Evolutionary conservation across 2,329 filamentous ascomycete genomes (phyloP).

Genomic region (Epichloe sp.): DNA sequence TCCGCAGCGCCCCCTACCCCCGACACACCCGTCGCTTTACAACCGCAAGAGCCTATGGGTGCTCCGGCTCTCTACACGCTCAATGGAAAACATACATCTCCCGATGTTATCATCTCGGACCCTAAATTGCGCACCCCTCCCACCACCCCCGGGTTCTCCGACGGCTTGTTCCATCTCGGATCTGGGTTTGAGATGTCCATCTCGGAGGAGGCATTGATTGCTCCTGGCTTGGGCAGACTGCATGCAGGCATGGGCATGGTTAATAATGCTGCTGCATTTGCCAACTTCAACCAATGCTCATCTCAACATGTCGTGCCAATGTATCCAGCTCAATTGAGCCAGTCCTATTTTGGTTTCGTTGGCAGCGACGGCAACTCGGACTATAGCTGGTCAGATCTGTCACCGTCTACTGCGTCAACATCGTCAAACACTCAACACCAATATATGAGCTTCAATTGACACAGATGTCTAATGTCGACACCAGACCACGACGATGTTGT

Average conservation of each 20-base stretch:
- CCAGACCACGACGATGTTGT: neutral
- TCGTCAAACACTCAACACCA: slow-evolving; percentile 14
- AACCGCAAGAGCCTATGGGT: slow-evolving; percentile 25
- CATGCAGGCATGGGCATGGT: slow-evolving; percentile 33
- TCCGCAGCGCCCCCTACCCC: slow-evolving; percentile 36
- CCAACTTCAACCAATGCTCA: slow-evolving; percentile 28
- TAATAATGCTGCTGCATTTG: slow-evolving; percentile 25
- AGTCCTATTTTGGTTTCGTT: slow-evolving; percentile 26
- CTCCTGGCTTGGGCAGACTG: slow-evolving; percentile 31
- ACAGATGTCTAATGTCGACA: slow-evolving; percentile 1
- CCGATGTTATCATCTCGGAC: slow-evolving; percentile 23
- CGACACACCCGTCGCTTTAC: slow-evolving; percentile 31
- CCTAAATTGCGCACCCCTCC: slow-evolving; percentile 39
- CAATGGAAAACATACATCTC: slow-evolving; percentile 16
- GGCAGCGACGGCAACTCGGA: slow-evolving; percentile 26
- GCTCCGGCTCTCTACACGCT: slow-evolving; percentile 21
- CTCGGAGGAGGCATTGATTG: slow-evolving; percentile 35
- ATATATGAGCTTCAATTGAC: slow-evolving; percentile 13
- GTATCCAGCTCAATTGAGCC: slow-evolving; percentile 23
- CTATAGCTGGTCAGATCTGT: slow-evolving; percentile 38
- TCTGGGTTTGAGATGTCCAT: slow-evolving; percentile 25
- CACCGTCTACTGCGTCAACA: slow-evolving; percentile 21
- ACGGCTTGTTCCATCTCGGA: slow-evolving; percentile 27
- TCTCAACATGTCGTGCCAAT: slow-evolving; percentile 21
- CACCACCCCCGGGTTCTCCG: slow-evolving; percentile 35